These are phyloP conservation scores for Macrocybe gigantea DNA, from an alignment of 768 basidiomycete genomes.

Conservation along the genomic window DNA sequence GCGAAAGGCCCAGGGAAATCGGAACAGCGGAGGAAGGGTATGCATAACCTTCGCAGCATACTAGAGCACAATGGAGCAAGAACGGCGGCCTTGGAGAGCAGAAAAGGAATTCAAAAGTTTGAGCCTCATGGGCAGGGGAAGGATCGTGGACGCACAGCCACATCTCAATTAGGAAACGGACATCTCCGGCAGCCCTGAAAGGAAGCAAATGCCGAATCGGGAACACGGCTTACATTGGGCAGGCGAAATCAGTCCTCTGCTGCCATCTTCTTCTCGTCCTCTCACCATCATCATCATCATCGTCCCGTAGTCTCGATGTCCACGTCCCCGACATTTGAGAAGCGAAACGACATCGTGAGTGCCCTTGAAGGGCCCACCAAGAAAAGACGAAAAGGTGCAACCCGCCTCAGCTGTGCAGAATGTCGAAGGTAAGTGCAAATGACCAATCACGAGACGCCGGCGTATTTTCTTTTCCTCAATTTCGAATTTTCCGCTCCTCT, in stretches of 20 bases:
- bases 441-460: background rate
- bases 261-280: slow-evolving; percentile 13
- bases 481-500: slow-evolving; percentile 4
- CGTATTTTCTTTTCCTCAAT: slow-evolving; percentile 1
- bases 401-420: slow-evolving; percentile 74
- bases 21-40: too few relatives aligned
- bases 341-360: slow-evolving; percentile 16
- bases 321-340: slow-evolving; percentile 23
- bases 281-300: slow-evolving; percentile 11
- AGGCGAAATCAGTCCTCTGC: background rate
- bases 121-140: too few relatives aligned
- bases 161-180: too few relatives aligned
- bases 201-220: background rate
- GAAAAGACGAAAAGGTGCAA: slow-evolving; percentile 67
- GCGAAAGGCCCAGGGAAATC: too few relatives aligned
- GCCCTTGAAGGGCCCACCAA: slow-evolving; percentile 31
- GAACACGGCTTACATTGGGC: slow-evolving; percentile 5
- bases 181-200: background rate
- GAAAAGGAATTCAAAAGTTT: too few relatives aligned
- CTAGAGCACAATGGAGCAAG: too few relatives aligned
- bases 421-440: slow-evolving; percentile 52
- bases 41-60: too few relatives aligned
- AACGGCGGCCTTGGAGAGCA: too few relatives aligned
- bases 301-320: slow-evolving; percentile 23
- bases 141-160: too few relatives aligned